Percentiles rank a stretch among this genome's conserved stretches.
Conservation (phyloP, 176 grass and related monocot genomes). For the Typha latifolia region DNA sequence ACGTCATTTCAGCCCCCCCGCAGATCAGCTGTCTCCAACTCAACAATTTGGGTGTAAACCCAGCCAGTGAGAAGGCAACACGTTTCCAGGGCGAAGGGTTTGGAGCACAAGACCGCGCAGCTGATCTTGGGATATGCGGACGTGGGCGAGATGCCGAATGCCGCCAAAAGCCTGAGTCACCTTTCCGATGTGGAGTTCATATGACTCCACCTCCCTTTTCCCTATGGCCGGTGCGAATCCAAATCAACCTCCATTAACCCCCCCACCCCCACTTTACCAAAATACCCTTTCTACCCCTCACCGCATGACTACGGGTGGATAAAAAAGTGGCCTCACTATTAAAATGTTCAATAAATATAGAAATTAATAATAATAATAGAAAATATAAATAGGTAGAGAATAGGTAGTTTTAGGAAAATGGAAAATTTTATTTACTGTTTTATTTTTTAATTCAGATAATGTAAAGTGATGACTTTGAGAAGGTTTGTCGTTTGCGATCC, state of each 20-base stretch:
- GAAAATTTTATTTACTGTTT: too few species aligned
- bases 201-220: conserved; percentile 10
- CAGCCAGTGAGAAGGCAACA: not conserved
- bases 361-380: too few species aligned
- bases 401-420: too few species aligned
- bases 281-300: conserved; percentile 10
- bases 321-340: too few species aligned
- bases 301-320: too few species aligned
- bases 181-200: conserved; percentile 18
- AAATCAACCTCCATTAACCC: conserved; percentile 45
- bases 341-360: too few species aligned
- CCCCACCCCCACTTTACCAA: not conserved
- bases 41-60: too few species aligned
- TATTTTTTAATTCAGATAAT: too few species aligned
- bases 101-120: not conserved
- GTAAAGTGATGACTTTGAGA: too few species aligned
- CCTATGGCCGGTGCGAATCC: conserved; percentile 51
- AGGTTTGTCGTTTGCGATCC: too few species aligned
- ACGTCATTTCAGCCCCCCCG: not conserved
- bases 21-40: not conserved
- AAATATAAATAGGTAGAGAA: too few species aligned
- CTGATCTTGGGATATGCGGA: conserved; percentile 1
- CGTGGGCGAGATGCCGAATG: conserved; percentile 9
- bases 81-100: not conserved
- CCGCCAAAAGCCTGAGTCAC: not conserved